Evolutionary conservation across 768 basidiomycete species (phyloP), one percentile per base, ranked within the genome.

Genomic region (Gelatoporia subvermispora): DNA sequence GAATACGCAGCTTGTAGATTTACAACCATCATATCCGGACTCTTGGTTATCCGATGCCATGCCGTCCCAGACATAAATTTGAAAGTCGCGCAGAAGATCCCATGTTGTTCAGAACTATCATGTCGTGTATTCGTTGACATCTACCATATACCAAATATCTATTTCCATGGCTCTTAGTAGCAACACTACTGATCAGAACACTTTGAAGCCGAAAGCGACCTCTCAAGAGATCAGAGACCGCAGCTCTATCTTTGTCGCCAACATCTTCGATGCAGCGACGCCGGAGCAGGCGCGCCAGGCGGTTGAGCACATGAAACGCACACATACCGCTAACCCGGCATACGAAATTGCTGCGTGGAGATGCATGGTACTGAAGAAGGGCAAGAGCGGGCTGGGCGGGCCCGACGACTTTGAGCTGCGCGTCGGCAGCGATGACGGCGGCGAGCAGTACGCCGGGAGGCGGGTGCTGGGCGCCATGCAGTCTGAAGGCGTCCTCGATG

Each of bases 271-370:
- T 16, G 80, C 80, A n/a, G 66, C 70, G 1, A 73, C 78, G 28
- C 68, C 72, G 3, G 69, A 70, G 4, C 77, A 79, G 46, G 87
- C 81, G 2, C 70, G 67, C 43, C 64, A 67, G 21, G 72, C 72
- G 35, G 65, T 79, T 35, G 68, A 73, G 25, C 74, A 86, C 53
- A 63, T 84, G 36, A 63, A 79, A 47, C 75, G 84, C 36, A 63
- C 81, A 1, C 85, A 88, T 57, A 73, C 69, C 4, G 53, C 71
- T 31, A 79, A 75, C 36, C 78, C 76, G 10, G 84, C 85, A 0
- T 84, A 89, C 54, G 82, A 87, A 60, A 86, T 93, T 38, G 71
- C 75, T 35, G 91, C 88, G 4, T 93, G 85, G 84, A 72, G 91
- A 28, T 83, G 80, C 57, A 87, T 93, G 84, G 73, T 74, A 0